Base-by-base conservation (phyloP, 2,329 filamentous ascomycete species). In the Clathrospora elynae region DNA sequence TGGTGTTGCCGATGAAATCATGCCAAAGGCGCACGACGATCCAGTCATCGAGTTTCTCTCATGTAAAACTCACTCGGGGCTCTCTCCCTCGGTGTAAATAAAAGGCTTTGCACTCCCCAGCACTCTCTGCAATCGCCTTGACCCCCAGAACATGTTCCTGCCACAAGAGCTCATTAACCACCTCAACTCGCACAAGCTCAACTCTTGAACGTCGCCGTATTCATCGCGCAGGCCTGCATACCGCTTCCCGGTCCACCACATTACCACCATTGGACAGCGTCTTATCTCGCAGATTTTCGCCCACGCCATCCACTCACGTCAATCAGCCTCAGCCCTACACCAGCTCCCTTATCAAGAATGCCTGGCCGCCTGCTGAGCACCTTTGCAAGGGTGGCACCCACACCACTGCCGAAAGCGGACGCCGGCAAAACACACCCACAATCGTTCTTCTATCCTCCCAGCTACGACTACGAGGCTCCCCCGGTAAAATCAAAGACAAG, bases 161-260 rank as follows among this genome's bases (percentile, higher is more conserved):
- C 57, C 58, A 30, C 66, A 64, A 54, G 30, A 42, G 34, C 51
- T 55, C 20, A 51, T 58, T 24, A 61, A 65, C 51, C 59, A 63
- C 54, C 57, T 70, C 35, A 57, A 66, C 42, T 51, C 61, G 20
- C 65, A 70, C 61, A 67, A 66, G 51, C 63, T 64, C 53, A 66
- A 66, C 38, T 70, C 51, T 35, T 55, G 48, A 57, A 40, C 32
- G 14, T 43, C 25, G 41, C 46, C 45, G 30, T 42, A 23, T 42
- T 28, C 43, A 42, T 48, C 42, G 37, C 40, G 30, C 42, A 35
- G 37, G 38, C 47, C 50, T 55, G 53, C 58, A 49, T 47, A 38
- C 48, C 47, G 43, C 47, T 37, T 39, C 38, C 37, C 52, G 48
- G 48, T 49, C 33, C 46, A 40, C 47, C 28, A 41, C 35, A 29